Percentiles rank a stretch among this genome's conserved stretches.
phyloP scores from a whole-genome alignment of 148 eudicot genomes.

The Suaeda aralocaspica region DNA sequence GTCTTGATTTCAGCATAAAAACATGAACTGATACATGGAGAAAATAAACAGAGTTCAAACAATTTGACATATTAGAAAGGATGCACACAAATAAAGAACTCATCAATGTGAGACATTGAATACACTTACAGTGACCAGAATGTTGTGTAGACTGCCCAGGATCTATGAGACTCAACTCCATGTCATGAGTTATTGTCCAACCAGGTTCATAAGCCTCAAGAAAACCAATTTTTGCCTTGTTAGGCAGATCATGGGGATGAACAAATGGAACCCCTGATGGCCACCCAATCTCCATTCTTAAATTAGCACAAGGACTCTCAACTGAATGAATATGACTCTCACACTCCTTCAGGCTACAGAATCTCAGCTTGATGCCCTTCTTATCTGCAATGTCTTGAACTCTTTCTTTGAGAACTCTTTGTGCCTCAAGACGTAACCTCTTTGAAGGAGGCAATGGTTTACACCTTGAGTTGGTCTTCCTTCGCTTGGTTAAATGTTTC shows the following conservation, averaged over 20 bases:
- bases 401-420: slow-evolving; percentile 50
- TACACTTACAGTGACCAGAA: slow-evolving; percentile 45
- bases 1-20: too few relatives aligned
- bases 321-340: slow-evolving; percentile 75
- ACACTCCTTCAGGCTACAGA: slow-evolving; percentile 88
- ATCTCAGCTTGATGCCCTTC: slow-evolving; percentile 90
- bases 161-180: slow-evolving; percentile 75
- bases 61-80: neutral
- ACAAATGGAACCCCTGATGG: slow-evolving; percentile 76
- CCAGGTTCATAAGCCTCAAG: slow-evolving; percentile 99
- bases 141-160: slow-evolving; percentile 68
- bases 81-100: neutral
- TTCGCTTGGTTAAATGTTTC: slow-evolving; percentile 62
- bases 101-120: neutral
- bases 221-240: slow-evolving; percentile 96
- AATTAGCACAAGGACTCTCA: slow-evolving; percentile 85
- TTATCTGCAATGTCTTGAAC: slow-evolving; percentile 99
- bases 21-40: too few relatives aligned
- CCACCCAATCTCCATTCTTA: slow-evolving; percentile 96
- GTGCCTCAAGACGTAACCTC: slow-evolving; percentile 94
- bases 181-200: slow-evolving; percentile 89
- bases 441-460: slow-evolving; percentile 97
- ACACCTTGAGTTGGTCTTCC: slow-evolving; percentile 61
- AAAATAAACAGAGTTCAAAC: neutral
- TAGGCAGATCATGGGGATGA: slow-evolving; percentile 99